Percentiles rank a stretch among this genome's conserved stretches.
Conservation (phyloP, 2,329 filamentous ascomycete species). For the Akanthomyces uredinophilus region DNA sequence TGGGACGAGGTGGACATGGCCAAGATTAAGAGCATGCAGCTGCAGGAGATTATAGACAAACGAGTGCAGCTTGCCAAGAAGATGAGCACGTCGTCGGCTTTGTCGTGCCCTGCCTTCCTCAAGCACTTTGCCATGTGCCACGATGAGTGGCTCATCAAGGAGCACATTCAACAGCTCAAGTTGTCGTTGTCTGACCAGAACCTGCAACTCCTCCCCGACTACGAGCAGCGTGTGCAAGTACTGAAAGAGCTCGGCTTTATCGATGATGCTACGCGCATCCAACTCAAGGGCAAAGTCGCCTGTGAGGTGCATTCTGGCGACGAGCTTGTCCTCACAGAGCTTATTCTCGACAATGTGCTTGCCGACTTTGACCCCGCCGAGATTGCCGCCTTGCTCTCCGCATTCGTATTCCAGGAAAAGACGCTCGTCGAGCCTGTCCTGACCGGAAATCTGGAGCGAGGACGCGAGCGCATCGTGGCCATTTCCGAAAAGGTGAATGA, state of each 20-base stretch:
- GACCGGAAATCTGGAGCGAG: conserved; percentile 74
- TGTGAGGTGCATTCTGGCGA: conserved; percentile 98
- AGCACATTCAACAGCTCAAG: conserved; percentile 83
- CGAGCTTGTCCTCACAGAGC: conserved; percentile 90
- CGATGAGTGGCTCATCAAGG: conserved; percentile 92
- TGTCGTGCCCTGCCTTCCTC: conserved; percentile 70
- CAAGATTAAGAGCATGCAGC: conserved; percentile 73
- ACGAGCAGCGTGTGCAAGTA: conserved; percentile 89
- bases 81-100: conserved; percentile 60
- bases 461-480: conserved; percentile 77
- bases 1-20: conserved; percentile 84
- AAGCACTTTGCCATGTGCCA: conserved; percentile 97
- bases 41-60: conserved; percentile 74
- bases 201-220: conserved; percentile 89
- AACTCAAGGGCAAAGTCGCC: conserved; percentile 95
- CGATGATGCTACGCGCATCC: conserved; percentile 78
- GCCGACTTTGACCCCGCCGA: conserved; percentile 94
- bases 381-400: conserved; percentile 87
- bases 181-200: conserved; percentile 94
- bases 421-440: conserved; percentile 76
- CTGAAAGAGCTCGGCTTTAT: conserved; percentile 90
- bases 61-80: conserved; percentile 57
- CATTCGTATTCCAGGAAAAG: conserved; percentile 98
- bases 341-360: conserved; percentile 93
- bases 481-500: conserved; percentile 91